Evolutionary conservation across 2,329 filamentous ascomycete species (phyloP).

Genomic region (Microascus cirrosus): DNA sequence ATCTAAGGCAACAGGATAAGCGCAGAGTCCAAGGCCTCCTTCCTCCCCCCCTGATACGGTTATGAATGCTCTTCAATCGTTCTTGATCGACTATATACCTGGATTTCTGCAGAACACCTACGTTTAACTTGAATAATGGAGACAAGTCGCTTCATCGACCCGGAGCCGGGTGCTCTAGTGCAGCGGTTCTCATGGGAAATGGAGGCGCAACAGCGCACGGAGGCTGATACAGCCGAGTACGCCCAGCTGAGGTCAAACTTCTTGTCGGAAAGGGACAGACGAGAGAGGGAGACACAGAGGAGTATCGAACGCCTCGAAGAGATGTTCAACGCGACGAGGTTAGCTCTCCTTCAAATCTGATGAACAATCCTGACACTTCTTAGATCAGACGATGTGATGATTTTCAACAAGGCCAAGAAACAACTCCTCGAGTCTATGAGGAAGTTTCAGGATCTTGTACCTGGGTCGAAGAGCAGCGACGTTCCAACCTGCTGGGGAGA

Average conservation of each 20-base stretch:
- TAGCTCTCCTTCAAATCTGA: not conserved
- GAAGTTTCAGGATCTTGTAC: conserved; percentile 6
- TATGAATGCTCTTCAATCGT: not conserved
- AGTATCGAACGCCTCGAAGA: conserved; percentile 4
- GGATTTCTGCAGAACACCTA: too few species aligned
- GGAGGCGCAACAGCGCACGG: not conserved
- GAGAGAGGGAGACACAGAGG: not conserved
- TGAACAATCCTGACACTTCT: not conserved
- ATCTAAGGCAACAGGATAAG: too few species aligned
- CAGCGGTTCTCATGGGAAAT: conserved; percentile 8
- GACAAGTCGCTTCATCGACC: not conserved
- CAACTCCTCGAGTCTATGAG: conserved; percentile 6
- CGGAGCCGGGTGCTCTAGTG: conserved; percentile 6
- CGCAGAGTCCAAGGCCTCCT: too few species aligned
- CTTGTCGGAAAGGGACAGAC: not conserved
- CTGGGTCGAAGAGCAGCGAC: not conserved
- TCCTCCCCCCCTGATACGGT: not conserved
- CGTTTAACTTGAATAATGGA: too few species aligned
- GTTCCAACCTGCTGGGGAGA: conserved; percentile 5
- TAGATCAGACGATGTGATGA: conserved; percentile 2
- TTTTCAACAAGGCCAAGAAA: conserved; percentile 3
- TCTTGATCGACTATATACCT: not conserved
- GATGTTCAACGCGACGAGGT: conserved; percentile 3
- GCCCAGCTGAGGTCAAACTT: conserved; percentile 5
- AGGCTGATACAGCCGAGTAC: conserved; percentile 3